These are phyloP conservation scores for Dactylellina sp. DNA, from an alignment of 2,329 filamentous ascomycete species.

Conservation along the genomic window DNA sequence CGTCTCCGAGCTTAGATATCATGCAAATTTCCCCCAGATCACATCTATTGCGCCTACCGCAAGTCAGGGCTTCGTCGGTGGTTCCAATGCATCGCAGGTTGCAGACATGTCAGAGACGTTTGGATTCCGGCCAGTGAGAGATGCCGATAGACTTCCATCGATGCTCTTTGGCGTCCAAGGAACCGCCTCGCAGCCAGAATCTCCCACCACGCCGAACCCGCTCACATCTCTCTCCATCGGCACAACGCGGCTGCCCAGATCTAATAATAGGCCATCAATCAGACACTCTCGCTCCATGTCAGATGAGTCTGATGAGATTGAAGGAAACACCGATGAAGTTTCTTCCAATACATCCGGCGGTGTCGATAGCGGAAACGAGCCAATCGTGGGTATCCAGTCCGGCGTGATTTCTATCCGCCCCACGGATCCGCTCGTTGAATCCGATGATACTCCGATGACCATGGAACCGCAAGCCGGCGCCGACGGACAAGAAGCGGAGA, in stretches of 20 bases:
- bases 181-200: slow-evolving; percentile 87
- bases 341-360: slow-evolving; percentile 81
- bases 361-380: slow-evolving; percentile 77
- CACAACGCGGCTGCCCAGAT: slow-evolving; percentile 65
- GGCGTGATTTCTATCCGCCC: slow-evolving; percentile 84
- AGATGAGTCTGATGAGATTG: slow-evolving; percentile 78
- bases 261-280: slow-evolving; percentile 75
- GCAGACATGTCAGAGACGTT: slow-evolving; percentile 76
- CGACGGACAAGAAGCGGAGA: slow-evolving; percentile 85
- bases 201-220: slow-evolving; percentile 84
- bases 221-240: slow-evolving; percentile 67
- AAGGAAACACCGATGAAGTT: slow-evolving; percentile 84
- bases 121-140: slow-evolving; percentile 79
- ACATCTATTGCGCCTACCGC: slow-evolving; percentile 71
- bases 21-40: slow-evolving; percentile 69
- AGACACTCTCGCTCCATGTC: slow-evolving; percentile 87
- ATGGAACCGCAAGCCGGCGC: slow-evolving; percentile 82
- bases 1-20: slow-evolving; percentile 64
- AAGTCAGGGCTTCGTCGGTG: slow-evolving; percentile 68
- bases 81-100: slow-evolving; percentile 73
- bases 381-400: slow-evolving; percentile 81
- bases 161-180: slow-evolving; percentile 72
- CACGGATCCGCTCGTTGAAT: slow-evolving; percentile 80
- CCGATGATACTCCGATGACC: slow-evolving; percentile 76
- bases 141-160: slow-evolving; percentile 83